Evolutionary conservation across 1,284 basidiomycete genomes (phyloP).

Genomic region (Fomitopsis palustris): DNA sequence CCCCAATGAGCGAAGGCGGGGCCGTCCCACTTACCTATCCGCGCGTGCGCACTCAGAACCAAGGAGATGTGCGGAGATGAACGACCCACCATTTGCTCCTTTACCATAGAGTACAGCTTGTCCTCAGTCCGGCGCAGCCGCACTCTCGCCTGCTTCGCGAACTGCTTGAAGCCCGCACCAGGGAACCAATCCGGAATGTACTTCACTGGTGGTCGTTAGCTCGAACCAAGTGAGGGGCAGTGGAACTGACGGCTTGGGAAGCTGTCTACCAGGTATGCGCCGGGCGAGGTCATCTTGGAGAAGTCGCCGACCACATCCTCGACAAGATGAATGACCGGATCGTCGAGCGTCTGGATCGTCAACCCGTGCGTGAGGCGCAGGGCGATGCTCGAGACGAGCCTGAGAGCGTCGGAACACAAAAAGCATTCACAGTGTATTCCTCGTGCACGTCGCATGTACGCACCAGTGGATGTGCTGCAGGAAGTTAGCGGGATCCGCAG

Average conservation of each 20-base stretch:
- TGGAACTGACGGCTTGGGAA: not conserved
- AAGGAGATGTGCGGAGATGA: not conserved
- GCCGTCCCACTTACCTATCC: conserved; percentile 3
- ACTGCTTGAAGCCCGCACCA: conserved; percentile 11
- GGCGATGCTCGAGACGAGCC: not conserved
- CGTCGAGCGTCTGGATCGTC: not conserved
- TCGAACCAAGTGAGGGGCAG: not conserved
- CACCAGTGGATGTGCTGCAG: not conserved
- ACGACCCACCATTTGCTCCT: conserved; percentile 2
- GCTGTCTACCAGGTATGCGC: conserved; percentile 21
- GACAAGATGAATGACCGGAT: not conserved
- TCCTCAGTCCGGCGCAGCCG: not conserved
- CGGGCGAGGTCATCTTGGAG: conserved; percentile 6
- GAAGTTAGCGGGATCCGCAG: not conserved
- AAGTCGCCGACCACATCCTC: not conserved
- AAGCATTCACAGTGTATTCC: too few species aligned
- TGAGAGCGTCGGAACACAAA: not conserved
- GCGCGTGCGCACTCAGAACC: too few species aligned
- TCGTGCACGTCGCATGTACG: not conserved
- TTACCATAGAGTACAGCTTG: not conserved
- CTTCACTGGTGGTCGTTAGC: not conserved
- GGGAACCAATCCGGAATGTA: conserved; percentile 10
- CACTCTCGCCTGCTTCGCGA: conserved; percentile 4
- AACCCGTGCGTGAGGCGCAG: conserved; percentile 2
- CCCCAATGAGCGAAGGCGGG: not conserved